Evolutionary conservation across 495 filamentous ascomycete genomes (phyloP).

Genomic region (Parachaetomium inaequale): DNA sequence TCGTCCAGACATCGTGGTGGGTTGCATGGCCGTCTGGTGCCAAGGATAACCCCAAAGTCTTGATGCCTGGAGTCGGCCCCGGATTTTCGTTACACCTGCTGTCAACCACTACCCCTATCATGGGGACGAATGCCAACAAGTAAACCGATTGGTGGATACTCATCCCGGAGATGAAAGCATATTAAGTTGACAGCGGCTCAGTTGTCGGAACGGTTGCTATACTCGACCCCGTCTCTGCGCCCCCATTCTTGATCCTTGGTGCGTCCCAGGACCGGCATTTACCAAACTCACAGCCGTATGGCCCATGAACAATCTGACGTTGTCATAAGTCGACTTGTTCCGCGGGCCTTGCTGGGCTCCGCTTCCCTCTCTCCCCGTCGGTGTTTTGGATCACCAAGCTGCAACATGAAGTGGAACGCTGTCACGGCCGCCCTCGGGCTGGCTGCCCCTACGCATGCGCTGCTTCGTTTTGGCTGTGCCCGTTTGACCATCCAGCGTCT

Average conservation of each 20-base stretch:
- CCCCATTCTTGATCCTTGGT: neutral
- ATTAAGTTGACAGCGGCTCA: neutral
- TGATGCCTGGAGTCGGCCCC: too few species aligned
- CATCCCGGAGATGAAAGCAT: neutral
- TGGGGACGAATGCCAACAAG: neutral
- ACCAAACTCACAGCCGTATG: neutral
- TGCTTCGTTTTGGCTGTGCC: slow-evolving; percentile 62
- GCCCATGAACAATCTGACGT: neutral
- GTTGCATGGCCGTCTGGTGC: neutral
- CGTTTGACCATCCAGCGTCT: slow-evolving; percentile 29
- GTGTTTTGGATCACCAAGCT: neutral
- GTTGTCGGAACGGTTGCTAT: slow-evolving; percentile 8
- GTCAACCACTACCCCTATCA: neutral
- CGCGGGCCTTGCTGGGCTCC: too few species aligned
- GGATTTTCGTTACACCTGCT: too few species aligned
- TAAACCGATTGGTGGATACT: neutral
- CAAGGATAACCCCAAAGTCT: neutral
- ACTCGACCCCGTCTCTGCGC: neutral
- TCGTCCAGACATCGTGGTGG: neutral
- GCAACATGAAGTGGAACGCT: slow-evolving; percentile 39
- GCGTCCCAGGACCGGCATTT: neutral
- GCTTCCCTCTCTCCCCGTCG: too few species aligned
- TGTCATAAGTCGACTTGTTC: neutral
- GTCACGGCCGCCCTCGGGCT: slow-evolving; percentile 44
- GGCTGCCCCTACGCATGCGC: slow-evolving; percentile 31